Percentiles rank a stretch among this genome's conserved stretches.
These are phyloP conservation scores for Phytophthora sp. DNA, from an alignment of 352 stramenopile genomes.

Conservation along the genomic window DNA sequence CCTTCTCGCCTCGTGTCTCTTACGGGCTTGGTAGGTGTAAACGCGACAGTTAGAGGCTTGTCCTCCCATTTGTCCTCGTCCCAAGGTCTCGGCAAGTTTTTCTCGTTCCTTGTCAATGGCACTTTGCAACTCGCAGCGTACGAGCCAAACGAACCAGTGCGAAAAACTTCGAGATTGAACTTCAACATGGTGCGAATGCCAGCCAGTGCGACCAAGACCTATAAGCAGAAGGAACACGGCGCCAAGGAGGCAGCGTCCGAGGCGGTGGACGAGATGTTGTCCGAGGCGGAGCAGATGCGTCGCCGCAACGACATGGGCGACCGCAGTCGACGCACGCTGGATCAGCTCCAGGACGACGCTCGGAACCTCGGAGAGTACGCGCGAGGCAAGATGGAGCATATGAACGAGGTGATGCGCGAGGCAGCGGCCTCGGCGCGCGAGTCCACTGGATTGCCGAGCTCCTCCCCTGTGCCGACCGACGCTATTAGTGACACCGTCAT, in stretches of 20 bases:
- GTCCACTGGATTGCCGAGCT: slow-evolving; percentile 14
- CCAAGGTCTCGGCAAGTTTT: slow-evolving; percentile 4
- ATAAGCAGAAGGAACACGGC: slow-evolving; percentile 13
- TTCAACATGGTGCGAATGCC: slow-evolving; percentile 31
- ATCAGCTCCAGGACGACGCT: slow-evolving; percentile 51
- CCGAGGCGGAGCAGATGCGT: slow-evolving; percentile 36
- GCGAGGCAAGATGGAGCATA: slow-evolving; percentile 52
- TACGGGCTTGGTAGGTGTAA: slow-evolving; percentile 3
- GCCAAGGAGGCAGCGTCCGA: slow-evolving; percentile 31
- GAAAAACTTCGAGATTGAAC: background rate
- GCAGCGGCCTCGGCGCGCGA: slow-evolving; percentile 35
- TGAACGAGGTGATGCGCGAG: slow-evolving; percentile 48
- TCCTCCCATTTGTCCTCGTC: slow-evolving; percentile 7
- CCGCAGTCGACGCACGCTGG: slow-evolving; percentile 37
- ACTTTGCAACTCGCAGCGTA: slow-evolving; percentile 25
- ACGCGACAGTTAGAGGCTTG: slow-evolving; percentile 14
- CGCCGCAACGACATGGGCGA: slow-evolving; percentile 20
- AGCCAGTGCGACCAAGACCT: slow-evolving; percentile 32
- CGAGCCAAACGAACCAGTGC: slow-evolving; percentile 4
- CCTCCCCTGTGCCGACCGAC: slow-evolving; percentile 29
- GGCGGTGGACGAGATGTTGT: slow-evolving; percentile 32
- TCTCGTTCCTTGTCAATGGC: background rate
- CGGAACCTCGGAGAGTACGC: slow-evolving; percentile 52
- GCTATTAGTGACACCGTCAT: slow-evolving; percentile 36
- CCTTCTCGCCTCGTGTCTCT: slow-evolving; percentile 31